Conservation (phyloP, 306 rosid species). For the Carpinus viminea region DNA sequence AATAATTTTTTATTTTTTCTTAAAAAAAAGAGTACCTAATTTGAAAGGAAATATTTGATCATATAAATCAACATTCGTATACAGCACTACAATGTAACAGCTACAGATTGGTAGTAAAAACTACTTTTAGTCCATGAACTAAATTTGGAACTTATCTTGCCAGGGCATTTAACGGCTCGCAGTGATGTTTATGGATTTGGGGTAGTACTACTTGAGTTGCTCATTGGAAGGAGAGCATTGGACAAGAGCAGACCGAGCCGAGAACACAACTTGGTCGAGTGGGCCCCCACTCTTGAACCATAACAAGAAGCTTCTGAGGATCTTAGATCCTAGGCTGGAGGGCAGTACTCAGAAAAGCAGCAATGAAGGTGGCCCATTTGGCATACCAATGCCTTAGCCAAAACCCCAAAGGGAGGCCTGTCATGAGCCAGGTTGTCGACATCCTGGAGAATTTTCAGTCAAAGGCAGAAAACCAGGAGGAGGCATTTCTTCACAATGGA, state of each 20-base stretch:
- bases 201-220: slow-evolving; percentile 89
- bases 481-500: slow-evolving; percentile 56
- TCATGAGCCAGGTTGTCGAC: slow-evolving; percentile 83
- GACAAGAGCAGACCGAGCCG: slow-evolving; percentile 93
- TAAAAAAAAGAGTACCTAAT: neutral
- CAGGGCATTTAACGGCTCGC: slow-evolving; percentile 95
- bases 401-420: slow-evolving; percentile 91
- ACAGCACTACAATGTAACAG: neutral
- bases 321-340: slow-evolving; percentile 79
- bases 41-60: neutral
- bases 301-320: slow-evolving; percentile 71
- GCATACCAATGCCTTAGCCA: slow-evolving; percentile 89
- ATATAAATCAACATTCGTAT: neutral
- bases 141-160: slow-evolving; percentile 26
- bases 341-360: slow-evolving; percentile 71
- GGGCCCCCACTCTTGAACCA: slow-evolving; percentile 89
- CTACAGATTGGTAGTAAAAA: neutral
- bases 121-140: slow-evolving; percentile 18
- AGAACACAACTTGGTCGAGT: slow-evolving; percentile 88
- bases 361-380: slow-evolving; percentile 66
- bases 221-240: slow-evolving; percentile 82
- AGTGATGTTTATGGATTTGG: slow-evolving; percentile 96
- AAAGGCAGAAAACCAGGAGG: slow-evolving; percentile 49
- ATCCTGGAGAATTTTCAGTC: slow-evolving; percentile 62
- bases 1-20: neutral